Evolutionary conservation across 2,329 filamentous ascomycete species (phyloP).

Genomic region (Cryphonectria radicalis): DNA sequence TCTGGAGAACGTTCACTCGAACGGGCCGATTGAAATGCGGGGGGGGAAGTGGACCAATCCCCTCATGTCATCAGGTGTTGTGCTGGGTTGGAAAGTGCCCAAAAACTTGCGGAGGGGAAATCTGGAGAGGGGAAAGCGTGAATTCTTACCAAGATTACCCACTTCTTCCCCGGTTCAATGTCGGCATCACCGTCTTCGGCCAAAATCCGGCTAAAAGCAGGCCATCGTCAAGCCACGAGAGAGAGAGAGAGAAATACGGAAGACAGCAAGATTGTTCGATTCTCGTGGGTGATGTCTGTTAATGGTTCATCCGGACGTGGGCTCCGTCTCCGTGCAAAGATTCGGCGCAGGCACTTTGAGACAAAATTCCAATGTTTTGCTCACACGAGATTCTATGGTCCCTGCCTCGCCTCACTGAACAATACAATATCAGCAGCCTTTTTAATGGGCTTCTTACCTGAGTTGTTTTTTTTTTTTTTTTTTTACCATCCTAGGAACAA

Average conservation of each 20-base stretch:
- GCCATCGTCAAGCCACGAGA: constrained; percentile 1
- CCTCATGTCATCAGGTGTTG: not conserved
- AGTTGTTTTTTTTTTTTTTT: not conserved
- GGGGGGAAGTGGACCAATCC: constrained; percentile 1
- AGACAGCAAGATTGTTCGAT: constrained; percentile 2
- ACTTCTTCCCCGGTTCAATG: not conserved
- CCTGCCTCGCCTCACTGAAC: no score
- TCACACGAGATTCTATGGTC: not conserved
- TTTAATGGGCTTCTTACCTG: no score
- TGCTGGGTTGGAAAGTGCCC: not conserved
- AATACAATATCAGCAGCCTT: not conserved
- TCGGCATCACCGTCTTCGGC: not conserved
- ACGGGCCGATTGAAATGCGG: constrained; percentile 19
- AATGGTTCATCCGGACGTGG: not conserved
- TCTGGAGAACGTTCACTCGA: not conserved
- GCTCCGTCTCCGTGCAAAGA: not conserved
- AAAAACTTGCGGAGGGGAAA: constrained; percentile 6
- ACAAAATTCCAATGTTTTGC: not conserved
- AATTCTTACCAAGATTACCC: not conserved
- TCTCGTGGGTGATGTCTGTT: not conserved
- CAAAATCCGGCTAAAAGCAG: constrained; percentile 13
- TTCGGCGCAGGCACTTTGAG: not conserved
- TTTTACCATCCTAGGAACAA: no score
- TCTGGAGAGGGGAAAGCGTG: not conserved
- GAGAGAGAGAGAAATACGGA: not conserved